Base-by-base conservation (phyloP, 1,139 yeast species). In the Meyerozyma sp. region DNA sequence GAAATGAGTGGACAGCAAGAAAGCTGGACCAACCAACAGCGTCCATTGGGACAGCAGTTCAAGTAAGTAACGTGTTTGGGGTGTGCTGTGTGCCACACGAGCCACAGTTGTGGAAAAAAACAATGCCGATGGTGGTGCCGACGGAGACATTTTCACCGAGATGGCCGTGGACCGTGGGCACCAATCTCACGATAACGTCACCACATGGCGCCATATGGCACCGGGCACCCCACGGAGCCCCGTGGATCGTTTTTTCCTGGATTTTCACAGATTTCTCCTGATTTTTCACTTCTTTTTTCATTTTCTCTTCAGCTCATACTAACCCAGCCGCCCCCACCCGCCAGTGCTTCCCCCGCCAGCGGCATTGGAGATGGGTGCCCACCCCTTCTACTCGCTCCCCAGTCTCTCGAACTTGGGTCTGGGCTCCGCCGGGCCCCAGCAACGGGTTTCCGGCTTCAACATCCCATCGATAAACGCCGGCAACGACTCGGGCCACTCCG, bases 321-420 rank as follows among this genome's bases (percentile, higher is more conserved):
- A 66, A 68, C 70, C 44, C 54, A 67, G 72, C 51, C 77, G 77
- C 55, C 78, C 63, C 56, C 72, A 68, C 46, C 77, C 79, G 11
- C 79, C 81, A 8, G 78, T 76, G 29, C 70, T 77, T 49, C 81
- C 82, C 1, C 81, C 82, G 8, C 81, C 82, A 9, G 77, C 79
- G 14, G 68, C 77, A 36, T 66, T 75, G 53, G 79, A 75, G 52
- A 62, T 47, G 63, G 72, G 74, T 39, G 77, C 76, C 16, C 81
- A 75, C 59, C 66, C 73, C 30, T 71, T 73, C 50, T 75, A 75
- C 51, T 74, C 79, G 11, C 65, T 77, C 40, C 80, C 81, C 7
- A 71, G 75, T 45, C 67, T 77, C 44, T 77, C 81, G 14, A 75
- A 77, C 40, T 65, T 77, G 49, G 79, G 78, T 35, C 72, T 66